Evolutionary conservation across 495 filamentous ascomycete genomes (phyloP).

Genomic region (Daldinia concentrica): DNA sequence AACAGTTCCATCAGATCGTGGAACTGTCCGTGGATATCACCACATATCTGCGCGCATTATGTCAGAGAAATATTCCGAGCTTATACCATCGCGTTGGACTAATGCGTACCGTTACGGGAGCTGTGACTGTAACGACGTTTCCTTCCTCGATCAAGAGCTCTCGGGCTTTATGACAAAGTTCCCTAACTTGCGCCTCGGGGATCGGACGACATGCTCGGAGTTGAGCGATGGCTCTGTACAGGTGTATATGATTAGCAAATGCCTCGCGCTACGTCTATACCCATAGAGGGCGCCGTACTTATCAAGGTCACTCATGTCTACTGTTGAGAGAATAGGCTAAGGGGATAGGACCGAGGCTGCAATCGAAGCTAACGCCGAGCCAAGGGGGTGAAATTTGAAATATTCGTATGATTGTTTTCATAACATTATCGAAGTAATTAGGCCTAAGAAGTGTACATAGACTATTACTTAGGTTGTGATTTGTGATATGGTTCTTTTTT

Average conservation of each 20-base stretch:
- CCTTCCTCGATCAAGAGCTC: conserved; percentile 97
- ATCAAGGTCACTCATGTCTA: conserved; percentile 86
- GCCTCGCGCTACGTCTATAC: not conserved
- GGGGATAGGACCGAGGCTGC: conserved; percentile 1
- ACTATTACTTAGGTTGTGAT: not conserved
- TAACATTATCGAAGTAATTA: conserved; percentile 21
- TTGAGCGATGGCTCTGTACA: conserved; percentile 84
- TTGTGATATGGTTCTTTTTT: not conserved
- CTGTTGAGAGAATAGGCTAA: not conserved
- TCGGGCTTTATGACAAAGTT: conserved; percentile 96
- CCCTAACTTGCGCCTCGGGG: conserved; percentile 91
- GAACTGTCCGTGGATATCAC: conserved; percentile 98
- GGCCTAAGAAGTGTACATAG: not conserved
- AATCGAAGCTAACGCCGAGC: conserved; percentile 16
- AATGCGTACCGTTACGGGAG: conserved; percentile 82
- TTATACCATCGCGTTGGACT: not conserved
- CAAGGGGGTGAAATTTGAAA: not conserved
- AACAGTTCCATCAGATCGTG: conserved; percentile 99
- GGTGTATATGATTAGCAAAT: conserved; percentile 19
- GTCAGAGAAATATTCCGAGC: conserved; percentile 5
- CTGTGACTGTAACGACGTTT: conserved; percentile 95
- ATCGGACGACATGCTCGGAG: conserved; percentile 96
- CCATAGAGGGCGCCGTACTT: conserved; percentile 60
- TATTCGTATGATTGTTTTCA: conserved; percentile 19
- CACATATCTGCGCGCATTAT: conserved; percentile 75